Conservation (phyloP, 495 filamentous ascomycete species). For the Evernia prunastri region DNA sequence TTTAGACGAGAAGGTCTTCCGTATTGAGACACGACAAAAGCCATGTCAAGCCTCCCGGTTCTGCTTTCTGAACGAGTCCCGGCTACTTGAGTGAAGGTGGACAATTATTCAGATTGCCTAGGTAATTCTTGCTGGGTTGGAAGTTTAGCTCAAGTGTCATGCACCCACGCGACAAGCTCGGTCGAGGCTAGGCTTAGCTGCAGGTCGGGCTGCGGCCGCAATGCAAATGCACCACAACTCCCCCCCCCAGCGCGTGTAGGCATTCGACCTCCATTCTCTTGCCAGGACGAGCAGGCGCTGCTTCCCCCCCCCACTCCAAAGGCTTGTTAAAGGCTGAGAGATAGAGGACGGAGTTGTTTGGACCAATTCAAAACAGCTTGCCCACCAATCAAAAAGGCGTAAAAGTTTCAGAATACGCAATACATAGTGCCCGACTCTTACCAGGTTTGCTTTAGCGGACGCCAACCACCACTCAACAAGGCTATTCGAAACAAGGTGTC, state of each 20-base stretch:
- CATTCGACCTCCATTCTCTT: conserved; percentile 3
- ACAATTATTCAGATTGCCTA: background rate
- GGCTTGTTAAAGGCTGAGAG: conserved; percentile 1
- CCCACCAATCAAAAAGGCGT: conserved; percentile 11
- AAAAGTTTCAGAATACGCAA: conserved; percentile 9
- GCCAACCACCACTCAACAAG: conserved; percentile 17
- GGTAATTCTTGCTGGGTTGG: conserved; percentile 11
- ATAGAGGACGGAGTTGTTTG: conserved; percentile 8
- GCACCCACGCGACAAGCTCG: conserved; percentile 18
- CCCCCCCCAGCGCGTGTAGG: conserved; percentile 18
- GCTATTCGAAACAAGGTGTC: conserved; percentile 16
- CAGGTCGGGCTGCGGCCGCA: conserved; percentile 5
- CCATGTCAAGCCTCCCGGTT: conserved; percentile 18
- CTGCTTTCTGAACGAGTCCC: conserved; percentile 3
- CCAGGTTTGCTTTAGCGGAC: conserved; percentile 22
- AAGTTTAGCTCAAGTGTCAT: conserved; percentile 15
- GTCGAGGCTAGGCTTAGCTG: conserved; percentile 20
- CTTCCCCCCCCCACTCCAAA: too few relatives aligned
- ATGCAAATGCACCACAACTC: conserved; percentile 15
- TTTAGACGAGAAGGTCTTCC: conserved; percentile 11
- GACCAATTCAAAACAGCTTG: background rate
- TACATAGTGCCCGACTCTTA: conserved; percentile 19
- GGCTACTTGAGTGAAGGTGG: background rate
- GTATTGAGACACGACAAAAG: conserved; percentile 16
- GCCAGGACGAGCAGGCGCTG: conserved; percentile 11